phyloP scores from a whole-genome alignment of 495 filamentous ascomycete genomes.

The Lophium mytilinum region DNA sequence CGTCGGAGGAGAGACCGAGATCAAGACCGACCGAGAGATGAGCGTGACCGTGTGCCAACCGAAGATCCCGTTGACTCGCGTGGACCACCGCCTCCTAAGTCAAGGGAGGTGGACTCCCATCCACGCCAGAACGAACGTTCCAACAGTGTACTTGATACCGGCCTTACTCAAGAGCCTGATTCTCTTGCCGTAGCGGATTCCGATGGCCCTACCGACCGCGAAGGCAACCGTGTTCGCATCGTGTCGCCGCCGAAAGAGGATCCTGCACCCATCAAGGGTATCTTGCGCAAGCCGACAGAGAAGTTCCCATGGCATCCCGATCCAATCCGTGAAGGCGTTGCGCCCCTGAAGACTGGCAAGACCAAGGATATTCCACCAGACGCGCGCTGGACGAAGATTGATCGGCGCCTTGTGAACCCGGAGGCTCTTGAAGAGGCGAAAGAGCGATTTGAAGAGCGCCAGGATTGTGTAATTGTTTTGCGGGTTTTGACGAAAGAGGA shows the following conservation, averaged over 20 bases:
- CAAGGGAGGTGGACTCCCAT: neutral
- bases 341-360: slow-evolving; percentile 70
- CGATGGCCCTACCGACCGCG: neutral
- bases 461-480: slow-evolving; percentile 79
- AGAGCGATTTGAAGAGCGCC: slow-evolving; percentile 72
- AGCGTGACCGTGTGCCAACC: neutral
- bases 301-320: slow-evolving; percentile 75
- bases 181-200: slow-evolving; percentile 1
- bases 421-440: slow-evolving; percentile 66
- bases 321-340: slow-evolving; percentile 78
- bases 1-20: slow-evolving; percentile 16
- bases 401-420: slow-evolving; percentile 72
- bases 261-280: slow-evolving; percentile 51
- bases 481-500: slow-evolving; percentile 73
- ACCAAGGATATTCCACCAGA: slow-evolving; percentile 61
- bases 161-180: slow-evolving; percentile 20
- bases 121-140: slow-evolving; percentile 13
- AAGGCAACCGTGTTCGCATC: slow-evolving; percentile 30
- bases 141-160: slow-evolving; percentile 6
- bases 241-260: slow-evolving; percentile 33
- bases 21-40: neutral
- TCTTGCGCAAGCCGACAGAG: slow-evolving; percentile 60
- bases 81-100: slow-evolving; percentile 1
- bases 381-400: slow-evolving; percentile 85
- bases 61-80: neutral